phyloP scores from a whole-genome alignment of 371 early-diverging fungal genomes.

The Actinomucor elegans region DNA sequence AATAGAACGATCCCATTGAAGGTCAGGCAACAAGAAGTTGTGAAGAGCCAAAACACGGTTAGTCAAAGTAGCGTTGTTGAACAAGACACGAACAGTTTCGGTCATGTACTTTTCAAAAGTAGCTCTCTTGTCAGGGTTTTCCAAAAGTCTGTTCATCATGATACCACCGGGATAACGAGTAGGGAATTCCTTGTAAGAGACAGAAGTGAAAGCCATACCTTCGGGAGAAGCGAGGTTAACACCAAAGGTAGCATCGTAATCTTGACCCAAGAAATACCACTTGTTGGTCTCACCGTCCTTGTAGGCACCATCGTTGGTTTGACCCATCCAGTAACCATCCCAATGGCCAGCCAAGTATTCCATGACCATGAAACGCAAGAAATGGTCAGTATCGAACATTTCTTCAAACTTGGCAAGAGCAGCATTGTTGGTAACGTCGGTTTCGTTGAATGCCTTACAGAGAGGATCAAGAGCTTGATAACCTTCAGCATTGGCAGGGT shows the following conservation, averaged over 20 bases:
- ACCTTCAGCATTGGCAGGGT: slow-evolving; percentile 32
- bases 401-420: slow-evolving; percentile 37
- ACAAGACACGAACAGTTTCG: slow-evolving; percentile 48
- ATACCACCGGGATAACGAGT: slow-evolving; percentile 40
- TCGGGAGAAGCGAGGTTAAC: slow-evolving; percentile 43
- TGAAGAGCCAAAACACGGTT: slow-evolving; percentile 53
- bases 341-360: slow-evolving; percentile 57
- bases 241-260: slow-evolving; percentile 61
- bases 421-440: slow-evolving; percentile 39
- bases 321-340: slow-evolving; percentile 62
- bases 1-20: slow-evolving; percentile 54
- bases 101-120: slow-evolving; percentile 52
- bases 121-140: slow-evolving; percentile 38
- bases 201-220: slow-evolving; percentile 23
- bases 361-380: slow-evolving; percentile 61
- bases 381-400: slow-evolving; percentile 42
- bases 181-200: slow-evolving; percentile 48
- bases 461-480: slow-evolving; percentile 41
- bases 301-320: slow-evolving; percentile 59
- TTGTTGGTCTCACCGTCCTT: slow-evolving; percentile 46
- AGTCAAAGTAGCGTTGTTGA: slow-evolving; percentile 53
- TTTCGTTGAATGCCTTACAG: slow-evolving; percentile 38
- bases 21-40: slow-evolving; percentile 51
- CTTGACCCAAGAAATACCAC: slow-evolving; percentile 52
- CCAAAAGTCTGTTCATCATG: slow-evolving; percentile 52